Base-by-base conservation (phyloP, 495 filamentous ascomycete genomes). In the Aspergillus haitiensis region DNA sequence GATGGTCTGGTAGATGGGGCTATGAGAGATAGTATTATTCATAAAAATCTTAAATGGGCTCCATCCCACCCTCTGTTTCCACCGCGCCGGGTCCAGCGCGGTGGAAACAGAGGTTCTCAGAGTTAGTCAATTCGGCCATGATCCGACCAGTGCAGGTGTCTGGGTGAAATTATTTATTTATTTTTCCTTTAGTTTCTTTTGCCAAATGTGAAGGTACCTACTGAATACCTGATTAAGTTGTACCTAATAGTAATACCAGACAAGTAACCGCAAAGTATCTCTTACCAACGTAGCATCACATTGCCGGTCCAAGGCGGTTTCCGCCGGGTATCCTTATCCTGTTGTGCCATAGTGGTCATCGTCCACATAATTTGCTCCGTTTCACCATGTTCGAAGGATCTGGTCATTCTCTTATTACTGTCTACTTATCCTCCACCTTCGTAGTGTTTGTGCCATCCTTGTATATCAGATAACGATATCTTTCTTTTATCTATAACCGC, bases 281-380 rank as follows among this genome's bases (percentile, higher is more conserved):
- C 16, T 54, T 21, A 15, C 21, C 39, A 42, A 3, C 39, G 56
- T 46, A 54, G 52, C 39, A 57, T 16, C 35, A 8, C 42, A 6
- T 48, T 60, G 40, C 58, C 58, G 63, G 57, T 60, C 44, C 53
- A 54, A 52, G 18, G 56, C 64, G 64, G 64, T 47, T 61, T 63
- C 64, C 58, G 64, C 64, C 64, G 64, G 64, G 58, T 58, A 52
- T 21, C 40, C 16, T 37, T 35, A 7, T 21, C 18, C 2, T 21
- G n/a, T 21, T 47, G 44, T 49, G 40, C 15, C 49, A 47, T 44
- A 7, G 9, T 12, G 13, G 44, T 34, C 40, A 21, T 35, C 32
- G 6, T 40, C 52, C 31, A 48, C 40, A 47, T 54, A 37, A 47
- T 32, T 31, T 36, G 32, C 40, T 39, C n/a, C 15, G 8, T 10